A percentile compares a stretch with the other conserved stretches of the same genome.
Conservation (phyloP, 768 basidiomycete species). For the Boletus reticuloceps region DNA sequence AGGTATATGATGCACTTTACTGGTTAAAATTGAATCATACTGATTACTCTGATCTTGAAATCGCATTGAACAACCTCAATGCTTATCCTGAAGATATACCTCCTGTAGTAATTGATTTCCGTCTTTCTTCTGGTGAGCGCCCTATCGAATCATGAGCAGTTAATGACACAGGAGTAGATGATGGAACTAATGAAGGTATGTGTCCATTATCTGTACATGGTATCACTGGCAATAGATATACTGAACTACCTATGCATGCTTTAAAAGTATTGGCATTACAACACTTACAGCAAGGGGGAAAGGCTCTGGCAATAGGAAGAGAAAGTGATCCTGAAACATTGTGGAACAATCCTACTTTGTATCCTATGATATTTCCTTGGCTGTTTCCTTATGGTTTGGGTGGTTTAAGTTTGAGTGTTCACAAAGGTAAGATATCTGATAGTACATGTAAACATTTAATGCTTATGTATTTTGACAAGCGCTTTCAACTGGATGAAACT, state of each 20-base stretch:
- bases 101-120: background rate
- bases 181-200: background rate
- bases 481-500: background rate
- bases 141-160: background rate
- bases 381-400: too few species aligned
- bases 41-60: background rate
- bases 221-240: too few species aligned
- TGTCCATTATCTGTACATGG: too few species aligned
- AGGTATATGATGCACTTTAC: background rate
- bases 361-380: background rate
- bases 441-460: background rate
- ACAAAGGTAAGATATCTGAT: background rate
- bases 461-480: background rate
- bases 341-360: too few species aligned
- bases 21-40: background rate
- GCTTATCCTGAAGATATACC: background rate
- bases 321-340: too few species aligned
- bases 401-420: too few species aligned
- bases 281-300: too few species aligned
- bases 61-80: background rate
- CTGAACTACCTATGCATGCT: too few species aligned
- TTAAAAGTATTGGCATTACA: too few species aligned
- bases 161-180: background rate
- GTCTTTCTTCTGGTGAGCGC: background rate
- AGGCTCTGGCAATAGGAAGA: too few species aligned